These are phyloP conservation scores for Aspergillus flavus DNA, from an alignment of 2,329 filamentous ascomycete genomes.

Conservation along the genomic window DNA sequence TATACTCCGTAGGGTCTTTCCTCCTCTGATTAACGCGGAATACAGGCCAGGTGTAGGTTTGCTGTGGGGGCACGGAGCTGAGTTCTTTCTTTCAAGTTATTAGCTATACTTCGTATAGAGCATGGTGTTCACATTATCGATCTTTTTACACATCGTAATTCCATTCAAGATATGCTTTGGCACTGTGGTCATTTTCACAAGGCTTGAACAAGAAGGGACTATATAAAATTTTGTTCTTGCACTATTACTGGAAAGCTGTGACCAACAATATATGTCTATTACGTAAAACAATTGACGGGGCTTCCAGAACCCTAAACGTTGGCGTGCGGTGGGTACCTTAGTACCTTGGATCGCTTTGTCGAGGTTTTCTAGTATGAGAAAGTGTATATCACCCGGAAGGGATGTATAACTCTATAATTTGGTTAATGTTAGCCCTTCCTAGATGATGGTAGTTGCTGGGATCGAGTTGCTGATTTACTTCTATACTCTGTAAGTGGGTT, in stretches of 20 bases:
- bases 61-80: too few relatives aligned
- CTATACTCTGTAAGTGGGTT: not conserved
- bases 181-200: too few relatives aligned
- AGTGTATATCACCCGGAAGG: not conserved
- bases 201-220: too few relatives aligned
- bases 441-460: not conserved
- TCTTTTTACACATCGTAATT: too few relatives aligned
- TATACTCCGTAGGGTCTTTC: too few relatives aligned
- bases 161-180: too few relatives aligned
- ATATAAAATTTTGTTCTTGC: not conserved
- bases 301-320: not conserved
- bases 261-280: not conserved
- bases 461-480: not conserved
- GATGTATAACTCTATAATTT: not conserved
- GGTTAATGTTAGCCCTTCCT: not conserved
- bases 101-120: too few relatives aligned
- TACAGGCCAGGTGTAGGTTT: too few relatives aligned
- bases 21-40: too few relatives aligned
- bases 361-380: not conserved
- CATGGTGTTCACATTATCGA: too few relatives aligned
- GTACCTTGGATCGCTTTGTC: not conserved
- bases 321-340: not conserved
- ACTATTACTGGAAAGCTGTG: not conserved
- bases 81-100: too few relatives aligned
- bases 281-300: not conserved